Evolutionary conservation across 305 asterid genomes (phyloP).

Genomic region (Fraxinus platypoda): DNA sequence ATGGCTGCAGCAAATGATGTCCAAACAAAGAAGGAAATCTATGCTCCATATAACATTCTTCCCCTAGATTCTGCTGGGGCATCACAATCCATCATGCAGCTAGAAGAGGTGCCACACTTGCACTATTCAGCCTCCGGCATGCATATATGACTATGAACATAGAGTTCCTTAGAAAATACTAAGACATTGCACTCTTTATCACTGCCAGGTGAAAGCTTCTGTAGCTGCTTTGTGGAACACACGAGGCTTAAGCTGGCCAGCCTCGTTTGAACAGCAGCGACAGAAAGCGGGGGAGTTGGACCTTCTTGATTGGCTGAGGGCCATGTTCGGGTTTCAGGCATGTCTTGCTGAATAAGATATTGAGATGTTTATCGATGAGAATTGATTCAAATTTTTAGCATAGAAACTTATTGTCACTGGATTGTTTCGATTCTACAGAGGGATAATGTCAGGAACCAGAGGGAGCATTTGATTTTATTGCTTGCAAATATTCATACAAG

Average conservation of each 20-base stretch:
- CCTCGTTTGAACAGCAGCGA: slow-evolving; percentile 74
- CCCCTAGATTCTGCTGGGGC: slow-evolving; percentile 98
- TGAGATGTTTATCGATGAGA: slow-evolving; percentile 19
- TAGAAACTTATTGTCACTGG: slow-evolving; percentile 22
- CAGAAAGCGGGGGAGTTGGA: slow-evolving; percentile 84
- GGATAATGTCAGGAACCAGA: slow-evolving; percentile 92
- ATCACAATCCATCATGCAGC: slow-evolving; percentile 95
- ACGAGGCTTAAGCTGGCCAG: slow-evolving; percentile 78
- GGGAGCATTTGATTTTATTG: slow-evolving; percentile 87
- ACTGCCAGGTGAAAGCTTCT: slow-evolving; percentile 81
- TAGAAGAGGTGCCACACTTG: slow-evolving; percentile 74
- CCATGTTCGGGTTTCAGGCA: slow-evolving; percentile 99
- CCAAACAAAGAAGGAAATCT: slow-evolving; percentile 48
- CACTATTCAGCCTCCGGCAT: slow-evolving; percentile 16
- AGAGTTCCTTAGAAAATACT: neutral
- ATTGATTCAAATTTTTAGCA: slow-evolving; percentile 12
- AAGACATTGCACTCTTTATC: slow-evolving; percentile 15
- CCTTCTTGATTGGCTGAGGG: slow-evolving; percentile 97
- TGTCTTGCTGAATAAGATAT: slow-evolving; percentile 33
- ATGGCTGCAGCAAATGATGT: slow-evolving; percentile 52
- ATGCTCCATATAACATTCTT: slow-evolving; percentile 69
- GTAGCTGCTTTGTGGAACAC: slow-evolving; percentile 74
- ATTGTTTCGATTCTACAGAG: slow-evolving; percentile 52
- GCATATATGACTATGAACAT: slow-evolving; percentile 21
- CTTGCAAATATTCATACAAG: slow-evolving; percentile 89